A percentile compares a stretch with the other conserved stretches of the same genome.
Conservation (phyloP, 139 green algal species). For the Gonium pectorale region DNA sequence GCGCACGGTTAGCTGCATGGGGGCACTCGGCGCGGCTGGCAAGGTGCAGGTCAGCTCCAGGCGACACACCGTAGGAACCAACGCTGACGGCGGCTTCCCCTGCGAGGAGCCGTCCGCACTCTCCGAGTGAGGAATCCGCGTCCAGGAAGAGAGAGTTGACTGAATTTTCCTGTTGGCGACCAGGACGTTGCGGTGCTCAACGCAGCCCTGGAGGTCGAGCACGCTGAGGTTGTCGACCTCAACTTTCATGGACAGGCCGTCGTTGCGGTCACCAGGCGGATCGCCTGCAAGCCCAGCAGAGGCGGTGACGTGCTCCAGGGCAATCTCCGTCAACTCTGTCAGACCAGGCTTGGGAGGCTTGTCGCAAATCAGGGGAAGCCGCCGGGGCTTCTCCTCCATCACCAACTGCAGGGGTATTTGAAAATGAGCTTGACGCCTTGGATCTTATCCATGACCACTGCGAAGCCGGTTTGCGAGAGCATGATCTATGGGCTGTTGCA, state of each 20-base stretch:
- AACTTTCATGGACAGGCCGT: background rate
- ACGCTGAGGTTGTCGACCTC: background rate
- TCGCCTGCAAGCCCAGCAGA: background rate
- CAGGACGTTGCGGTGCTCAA: conserved; percentile 59
- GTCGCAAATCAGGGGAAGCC: background rate
- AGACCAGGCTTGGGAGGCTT: background rate
- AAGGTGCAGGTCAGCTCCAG: background rate
- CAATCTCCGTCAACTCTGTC: conserved; percentile 14
- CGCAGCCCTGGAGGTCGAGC: conserved; percentile 45
- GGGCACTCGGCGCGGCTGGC: background rate
- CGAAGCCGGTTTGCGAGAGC: too few relatives aligned
- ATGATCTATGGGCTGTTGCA: too few relatives aligned
- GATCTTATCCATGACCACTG: too few relatives aligned
- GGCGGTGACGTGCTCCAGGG: background rate
- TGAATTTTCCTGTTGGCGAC: conserved; percentile 1
- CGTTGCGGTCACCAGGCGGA: accelerated
- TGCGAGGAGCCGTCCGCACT: too few relatives aligned
- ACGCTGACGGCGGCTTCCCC: background rate
- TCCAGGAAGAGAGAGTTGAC: too few relatives aligned
- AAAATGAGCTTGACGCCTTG: too few relatives aligned
- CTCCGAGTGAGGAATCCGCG: too few relatives aligned
- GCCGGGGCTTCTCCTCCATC: conserved; percentile 47
- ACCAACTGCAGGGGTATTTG: conserved; percentile 52
- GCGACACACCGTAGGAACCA: background rate
- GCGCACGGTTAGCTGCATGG: background rate